Evolutionary conservation across 768 basidiomycete species (phyloP), one percentile per base, ranked within the genome.

Genomic region (Omphalotus guepiniiformis): DNA sequence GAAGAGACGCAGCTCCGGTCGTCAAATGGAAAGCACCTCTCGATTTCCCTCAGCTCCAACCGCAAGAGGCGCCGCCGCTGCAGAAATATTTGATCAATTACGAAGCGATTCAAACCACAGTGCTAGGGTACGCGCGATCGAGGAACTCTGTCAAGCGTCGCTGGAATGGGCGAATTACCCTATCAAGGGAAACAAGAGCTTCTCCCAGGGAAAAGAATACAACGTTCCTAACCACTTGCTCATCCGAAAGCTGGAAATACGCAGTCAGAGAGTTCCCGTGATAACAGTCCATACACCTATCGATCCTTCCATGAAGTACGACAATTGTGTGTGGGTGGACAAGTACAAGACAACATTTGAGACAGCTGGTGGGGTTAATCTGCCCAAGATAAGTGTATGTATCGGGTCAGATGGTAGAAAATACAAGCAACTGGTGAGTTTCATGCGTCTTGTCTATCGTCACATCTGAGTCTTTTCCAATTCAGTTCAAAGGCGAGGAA

Each of bases 401-500:
- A 47, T 72, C n/a, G 90, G 88, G 6, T 71, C 72, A 2, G 76
- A 85, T 56, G 89, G 87, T 1, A 55, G 63, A 23, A 63, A 59
- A 41, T 86, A 93, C 63, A 86, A 75, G 53, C 91, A 97, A 60
- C 61, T 99, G 63, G 95, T 93, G 54, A 59, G 85, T 63, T 8
- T 30, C 2, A 36, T 30, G 11, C 26, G 13, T 48, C 4, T 13
- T 13, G 16, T 45, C 9, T 41, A 7, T 4, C 23, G 9, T 16
- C 2, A 6, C 35, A 23, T 7, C 16, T n/a, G 12, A 28, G 19
- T 7, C 19, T 23, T 19, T 34, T 46, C 26, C 28, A 42, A 4
- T 47, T 4, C 52, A 95, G 92, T 94, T 93, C 68, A 97, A 99
- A 63, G 92, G 92, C 3, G 82, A 88, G 67, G 87, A 87, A 7